These are phyloP conservation scores for Aspergillus mulundensis DNA, from an alignment of 495 filamentous ascomycete genomes.

Conservation along the genomic window DNA sequence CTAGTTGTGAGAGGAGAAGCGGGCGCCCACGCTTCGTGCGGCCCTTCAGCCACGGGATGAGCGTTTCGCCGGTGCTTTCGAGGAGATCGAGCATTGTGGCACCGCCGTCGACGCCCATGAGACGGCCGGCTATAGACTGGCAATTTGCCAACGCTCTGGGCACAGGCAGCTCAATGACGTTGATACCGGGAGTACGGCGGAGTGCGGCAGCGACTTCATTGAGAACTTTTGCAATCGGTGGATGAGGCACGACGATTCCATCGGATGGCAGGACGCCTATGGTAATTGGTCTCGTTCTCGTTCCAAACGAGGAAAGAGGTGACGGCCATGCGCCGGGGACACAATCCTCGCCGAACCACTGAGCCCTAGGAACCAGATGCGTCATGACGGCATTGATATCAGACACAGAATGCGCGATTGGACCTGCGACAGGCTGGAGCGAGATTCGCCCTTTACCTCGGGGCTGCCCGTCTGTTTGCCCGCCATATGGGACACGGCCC, in stretches of 20 bases:
- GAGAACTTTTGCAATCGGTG: constrained; percentile 51
- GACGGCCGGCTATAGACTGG: constrained; percentile 50
- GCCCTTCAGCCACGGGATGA: constrained; percentile 55
- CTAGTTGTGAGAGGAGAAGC: constrained; percentile 39
- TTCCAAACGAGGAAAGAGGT: constrained; percentile 9
- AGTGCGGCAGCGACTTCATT: constrained; percentile 47
- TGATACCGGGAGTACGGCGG: constrained; percentile 38
- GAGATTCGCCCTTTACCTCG: constrained; percentile 35
- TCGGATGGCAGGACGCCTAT: constrained; percentile 57
- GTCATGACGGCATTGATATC: constrained; percentile 48
- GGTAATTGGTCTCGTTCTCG: constrained; percentile 27
- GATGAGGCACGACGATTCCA: constrained; percentile 54
- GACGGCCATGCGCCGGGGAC: constrained; percentile 48
- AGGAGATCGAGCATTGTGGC: constrained; percentile 51
- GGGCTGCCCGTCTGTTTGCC: constrained; percentile 43
- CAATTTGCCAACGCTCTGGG: constrained; percentile 46
- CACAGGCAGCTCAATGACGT: constrained; percentile 51
- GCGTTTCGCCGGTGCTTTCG: constrained; percentile 48
- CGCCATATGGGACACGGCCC: constrained; percentile 52
- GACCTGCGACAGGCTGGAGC: constrained; percentile 49
- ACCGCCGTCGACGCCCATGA: constrained; percentile 55
- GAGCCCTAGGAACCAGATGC: constrained; percentile 44
- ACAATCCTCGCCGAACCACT: constrained; percentile 47
- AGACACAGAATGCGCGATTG: constrained; percentile 39
- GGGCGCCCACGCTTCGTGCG: constrained; percentile 42